phyloP scores from a whole-genome alignment of 1,284 basidiomycete genomes.

The Ganoderma multipileum region DNA sequence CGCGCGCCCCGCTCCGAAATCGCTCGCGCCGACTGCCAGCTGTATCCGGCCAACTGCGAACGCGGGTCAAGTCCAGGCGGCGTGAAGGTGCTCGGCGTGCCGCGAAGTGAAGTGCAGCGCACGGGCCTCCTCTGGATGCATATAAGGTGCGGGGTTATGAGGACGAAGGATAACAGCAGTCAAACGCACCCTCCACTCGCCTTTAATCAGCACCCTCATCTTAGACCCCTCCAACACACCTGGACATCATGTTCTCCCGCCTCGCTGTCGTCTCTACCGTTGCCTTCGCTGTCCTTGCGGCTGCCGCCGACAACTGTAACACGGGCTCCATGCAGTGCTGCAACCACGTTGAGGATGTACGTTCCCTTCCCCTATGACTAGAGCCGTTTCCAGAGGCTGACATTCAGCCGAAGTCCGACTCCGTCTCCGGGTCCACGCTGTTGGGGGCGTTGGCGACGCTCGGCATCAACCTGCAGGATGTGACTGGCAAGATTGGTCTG shows the following conservation, averaged over 20 bases:
- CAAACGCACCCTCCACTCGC: neutral
- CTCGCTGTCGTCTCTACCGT: constrained; percentile 15
- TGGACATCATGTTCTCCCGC: constrained; percentile 19
- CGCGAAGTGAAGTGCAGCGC: neutral
- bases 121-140: neutral
- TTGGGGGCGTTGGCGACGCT: constrained; percentile 5
- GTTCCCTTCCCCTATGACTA: neutral
- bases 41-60: neutral
- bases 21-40: neutral
- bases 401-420: constrained; percentile 6
- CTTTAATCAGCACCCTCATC: neutral
- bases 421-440: constrained; percentile 17
- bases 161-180: neutral
- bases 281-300: constrained; percentile 22
- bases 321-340: constrained; percentile 31
- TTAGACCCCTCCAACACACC: neutral
- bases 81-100: neutral
- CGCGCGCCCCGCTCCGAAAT: neutral
- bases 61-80: neutral
- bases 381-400: neutral
- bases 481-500: constrained; percentile 20
- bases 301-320: constrained; percentile 25
- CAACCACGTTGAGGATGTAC: constrained; percentile 24
- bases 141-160: neutral
- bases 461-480: constrained; percentile 21